phyloP scores from a whole-genome alignment of 805 yeast species.

The Wickerhamiella siamensis region DNA sequence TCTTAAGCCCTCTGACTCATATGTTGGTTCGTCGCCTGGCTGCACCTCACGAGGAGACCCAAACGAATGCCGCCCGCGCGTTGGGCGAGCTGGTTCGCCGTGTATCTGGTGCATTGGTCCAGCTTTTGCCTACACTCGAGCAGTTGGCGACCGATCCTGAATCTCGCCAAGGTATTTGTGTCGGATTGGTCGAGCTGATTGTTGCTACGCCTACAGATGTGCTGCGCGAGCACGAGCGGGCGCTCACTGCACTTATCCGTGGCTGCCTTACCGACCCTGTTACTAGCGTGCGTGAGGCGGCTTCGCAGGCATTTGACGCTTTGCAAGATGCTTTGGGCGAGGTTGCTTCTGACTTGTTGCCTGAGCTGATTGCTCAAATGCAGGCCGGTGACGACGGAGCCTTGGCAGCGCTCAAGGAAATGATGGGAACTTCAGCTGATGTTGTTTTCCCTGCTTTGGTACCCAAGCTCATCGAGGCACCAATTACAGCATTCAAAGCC shows the following conservation, averaged over 20 bases:
- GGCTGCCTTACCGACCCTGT: constrained; percentile 65
- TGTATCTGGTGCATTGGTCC: constrained; percentile 70
- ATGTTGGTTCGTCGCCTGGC: constrained; percentile 75
- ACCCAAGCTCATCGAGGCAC: constrained; percentile 70
- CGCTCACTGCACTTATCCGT: constrained; percentile 61
- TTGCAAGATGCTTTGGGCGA: constrained; percentile 73
- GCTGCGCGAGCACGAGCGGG: constrained; percentile 47
- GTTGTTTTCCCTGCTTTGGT: constrained; percentile 86
- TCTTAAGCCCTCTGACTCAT: constrained; percentile 66
- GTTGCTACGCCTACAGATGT: constrained; percentile 46
- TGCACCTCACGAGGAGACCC: constrained; percentile 60
- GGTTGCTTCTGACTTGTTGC: constrained; percentile 76
- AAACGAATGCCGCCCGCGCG: constrained; percentile 83
- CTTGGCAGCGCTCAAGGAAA: constrained; percentile 73
- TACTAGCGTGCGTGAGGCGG: constrained; percentile 69
- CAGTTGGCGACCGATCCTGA: constrained; percentile 55
- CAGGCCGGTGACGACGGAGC: constrained; percentile 43
- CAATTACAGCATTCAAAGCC: constrained; percentile 76
- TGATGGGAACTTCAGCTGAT: constrained; percentile 80
- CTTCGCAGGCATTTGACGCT: constrained; percentile 81
- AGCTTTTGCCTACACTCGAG: constrained; percentile 72
- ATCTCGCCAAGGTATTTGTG: constrained; percentile 90
- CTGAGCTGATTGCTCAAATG: constrained; percentile 60
- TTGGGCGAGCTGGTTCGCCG: constrained; percentile 90
- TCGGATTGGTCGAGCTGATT: constrained; percentile 77